Conservation (phyloP, 495 filamentous ascomycete species). For the Xylaria cubensis region DNA sequence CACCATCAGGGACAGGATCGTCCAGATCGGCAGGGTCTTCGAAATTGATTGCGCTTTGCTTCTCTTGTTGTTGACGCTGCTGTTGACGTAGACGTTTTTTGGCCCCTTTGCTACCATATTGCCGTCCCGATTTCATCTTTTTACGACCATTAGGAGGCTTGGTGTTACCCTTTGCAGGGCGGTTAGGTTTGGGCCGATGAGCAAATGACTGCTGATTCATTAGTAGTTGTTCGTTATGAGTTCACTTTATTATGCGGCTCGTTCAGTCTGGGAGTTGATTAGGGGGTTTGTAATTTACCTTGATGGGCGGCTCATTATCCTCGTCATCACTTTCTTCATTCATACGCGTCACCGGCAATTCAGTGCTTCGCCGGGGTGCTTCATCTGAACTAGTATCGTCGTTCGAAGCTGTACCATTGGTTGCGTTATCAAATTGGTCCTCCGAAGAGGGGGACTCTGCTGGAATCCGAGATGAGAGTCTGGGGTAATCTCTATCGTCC, state of each 20-base stretch:
- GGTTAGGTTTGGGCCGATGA: slow-evolving; percentile 32
- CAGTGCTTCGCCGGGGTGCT: slow-evolving; percentile 27
- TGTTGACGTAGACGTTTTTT: slow-evolving; percentile 40
- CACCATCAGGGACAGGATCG: slow-evolving; percentile 48
- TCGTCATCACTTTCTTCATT: slow-evolving; percentile 60
- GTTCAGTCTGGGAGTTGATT: not conserved
- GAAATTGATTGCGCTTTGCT: slow-evolving; percentile 31
- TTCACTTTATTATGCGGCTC: not conserved
- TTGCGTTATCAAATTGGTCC: slow-evolving; percentile 35
- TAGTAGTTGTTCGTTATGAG: slow-evolving; percentile 13
- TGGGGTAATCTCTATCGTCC: slow-evolving; percentile 61
- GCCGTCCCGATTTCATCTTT: slow-evolving; percentile 44
- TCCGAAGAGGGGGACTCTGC: slow-evolving; percentile 37
- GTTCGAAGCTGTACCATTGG: slow-evolving; percentile 41
- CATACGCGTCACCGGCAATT: slow-evolving; percentile 52
- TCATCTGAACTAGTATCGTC: slow-evolving; percentile 52
- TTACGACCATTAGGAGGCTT: slow-evolving; percentile 42
- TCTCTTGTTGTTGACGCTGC: slow-evolving; percentile 36
- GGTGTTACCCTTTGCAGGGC: slow-evolving; percentile 30
- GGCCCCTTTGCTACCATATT: slow-evolving; percentile 48
- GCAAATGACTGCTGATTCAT: slow-evolving; percentile 27
- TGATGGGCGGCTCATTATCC: slow-evolving; percentile 42
- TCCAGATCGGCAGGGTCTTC: slow-evolving; percentile 30
- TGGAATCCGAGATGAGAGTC: slow-evolving; percentile 59
- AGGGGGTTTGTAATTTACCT: slow-evolving; percentile 31